These are phyloP conservation scores for Phaffia rhodozyma DNA, from an alignment of 1,284 basidiomycete species.

Conservation along the genomic window DNA sequence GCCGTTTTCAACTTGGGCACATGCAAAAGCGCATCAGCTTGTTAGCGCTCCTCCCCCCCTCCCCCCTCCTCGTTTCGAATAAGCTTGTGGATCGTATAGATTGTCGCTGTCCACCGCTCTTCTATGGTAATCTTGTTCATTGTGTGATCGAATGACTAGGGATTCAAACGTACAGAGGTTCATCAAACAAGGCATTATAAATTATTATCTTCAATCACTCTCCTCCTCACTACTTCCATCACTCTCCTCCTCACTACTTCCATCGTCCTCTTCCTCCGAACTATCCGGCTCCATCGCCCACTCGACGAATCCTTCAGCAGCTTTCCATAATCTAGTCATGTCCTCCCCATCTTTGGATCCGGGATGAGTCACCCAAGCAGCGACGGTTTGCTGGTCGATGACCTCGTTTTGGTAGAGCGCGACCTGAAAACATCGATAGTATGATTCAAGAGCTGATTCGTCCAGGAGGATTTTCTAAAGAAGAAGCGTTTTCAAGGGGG, in stretches of 20 bases:
- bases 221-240: slow-evolving; percentile 20
- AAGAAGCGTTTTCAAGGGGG: neutral
- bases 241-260: slow-evolving; percentile 16
- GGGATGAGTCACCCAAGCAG: slow-evolving; percentile 33
- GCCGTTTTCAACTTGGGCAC: too few relatives aligned
- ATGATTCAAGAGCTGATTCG: neutral
- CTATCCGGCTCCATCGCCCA: slow-evolving; percentile 21
- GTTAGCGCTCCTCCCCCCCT: too few relatives aligned
- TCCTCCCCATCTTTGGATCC: slow-evolving; percentile 30
- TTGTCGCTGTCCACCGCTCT: too few relatives aligned
- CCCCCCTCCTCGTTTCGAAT: too few relatives aligned
- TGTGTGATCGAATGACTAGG: too few relatives aligned
- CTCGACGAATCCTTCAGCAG: slow-evolving; percentile 15
- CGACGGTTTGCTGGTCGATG: slow-evolving; percentile 31
- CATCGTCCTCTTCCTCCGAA: slow-evolving; percentile 18
- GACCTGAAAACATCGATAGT: slow-evolving; percentile 29
- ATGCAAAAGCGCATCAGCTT: too few relatives aligned
- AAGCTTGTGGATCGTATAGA: too few relatives aligned
- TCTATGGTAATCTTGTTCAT: too few relatives aligned
- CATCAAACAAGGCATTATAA: too few relatives aligned
- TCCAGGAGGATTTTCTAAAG: slow-evolving; percentile 1
- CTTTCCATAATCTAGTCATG: slow-evolving; percentile 20
- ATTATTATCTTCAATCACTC: slow-evolving; percentile 10
- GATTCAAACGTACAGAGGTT: too few relatives aligned
- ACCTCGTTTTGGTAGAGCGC: slow-evolving; percentile 36